phyloP scores from a whole-genome alignment of 179 eudicot genomes.

The Dionaea muscipula region DNA sequence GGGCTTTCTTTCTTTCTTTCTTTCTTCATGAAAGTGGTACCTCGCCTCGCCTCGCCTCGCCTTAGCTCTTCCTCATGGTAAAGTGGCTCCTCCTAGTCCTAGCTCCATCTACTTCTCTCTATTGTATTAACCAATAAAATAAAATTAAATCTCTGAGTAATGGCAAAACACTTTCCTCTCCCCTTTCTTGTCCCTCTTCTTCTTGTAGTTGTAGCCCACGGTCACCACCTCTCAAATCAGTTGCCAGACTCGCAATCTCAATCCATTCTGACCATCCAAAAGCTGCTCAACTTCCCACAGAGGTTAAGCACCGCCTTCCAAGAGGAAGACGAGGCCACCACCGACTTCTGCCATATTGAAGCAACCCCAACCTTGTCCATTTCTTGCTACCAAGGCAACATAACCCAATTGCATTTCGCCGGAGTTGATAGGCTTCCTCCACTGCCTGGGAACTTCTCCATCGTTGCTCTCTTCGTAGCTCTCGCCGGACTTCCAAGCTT shows the following conservation, averaged over 20 bases:
- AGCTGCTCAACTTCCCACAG: slow-evolving; percentile 37
- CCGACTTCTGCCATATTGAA: slow-evolving; percentile 40
- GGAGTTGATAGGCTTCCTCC: slow-evolving; percentile 25
- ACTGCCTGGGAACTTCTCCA: slow-evolving; percentile 30
- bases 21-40: too few species aligned
- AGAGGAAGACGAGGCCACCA: slow-evolving; percentile 14
- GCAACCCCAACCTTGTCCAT: slow-evolving; percentile 39
- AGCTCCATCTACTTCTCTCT: too few species aligned
- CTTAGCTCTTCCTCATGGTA: too few species aligned
- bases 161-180: slow-evolving; percentile 4
- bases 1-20: too few species aligned
- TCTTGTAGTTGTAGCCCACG: slow-evolving; percentile 18
- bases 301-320: slow-evolving; percentile 22
- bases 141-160: too few species aligned
- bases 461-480: slow-evolving; percentile 30
- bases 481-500: slow-evolving; percentile 36
- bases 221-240: slow-evolving; percentile 26
- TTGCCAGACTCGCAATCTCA: slow-evolving; percentile 33
- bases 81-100: too few species aligned
- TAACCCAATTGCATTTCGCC: slow-evolving; percentile 52
- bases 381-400: slow-evolving; percentile 42
- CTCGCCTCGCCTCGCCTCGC: too few species aligned
- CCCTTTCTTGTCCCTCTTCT: slow-evolving; percentile 4
- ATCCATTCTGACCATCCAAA: slow-evolving; percentile 31
- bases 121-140: too few species aligned